These are phyloP conservation scores for Backusella macrospora DNA, from an alignment of 192 early-diverging fungal species.

Conservation along the genomic window DNA sequence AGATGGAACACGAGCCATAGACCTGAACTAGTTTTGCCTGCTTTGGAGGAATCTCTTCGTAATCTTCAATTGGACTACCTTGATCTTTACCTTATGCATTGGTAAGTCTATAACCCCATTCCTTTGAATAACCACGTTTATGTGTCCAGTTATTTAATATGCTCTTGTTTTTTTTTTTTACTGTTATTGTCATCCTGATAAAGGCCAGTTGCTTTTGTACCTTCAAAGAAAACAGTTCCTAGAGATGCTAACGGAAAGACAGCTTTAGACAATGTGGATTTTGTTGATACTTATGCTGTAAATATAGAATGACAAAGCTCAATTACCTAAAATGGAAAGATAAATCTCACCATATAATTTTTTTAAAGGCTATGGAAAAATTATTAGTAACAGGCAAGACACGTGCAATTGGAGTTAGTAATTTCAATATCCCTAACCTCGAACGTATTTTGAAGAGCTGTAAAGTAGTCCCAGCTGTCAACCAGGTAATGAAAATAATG, in stretches of 20 bases:
- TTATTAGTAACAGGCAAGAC: conserved; percentile 47
- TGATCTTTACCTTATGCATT: conserved; percentile 71
- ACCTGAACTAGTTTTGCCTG: conserved; percentile 62
- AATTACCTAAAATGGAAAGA: conserved; percentile 14
- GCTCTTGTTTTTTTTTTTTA: not conserved
- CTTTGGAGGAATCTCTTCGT: conserved; percentile 64
- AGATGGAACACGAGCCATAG: conserved; percentile 56
- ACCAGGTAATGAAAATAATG: conserved; percentile 38
- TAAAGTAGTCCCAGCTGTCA: conserved; percentile 63
- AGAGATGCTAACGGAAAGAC: conserved; percentile 37
- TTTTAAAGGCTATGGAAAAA: conserved; percentile 51
- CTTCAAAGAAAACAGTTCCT: conserved; percentile 26
- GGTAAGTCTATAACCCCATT: conserved; percentile 21
- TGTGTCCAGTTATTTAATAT: not conserved
- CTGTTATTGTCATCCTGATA: not conserved
- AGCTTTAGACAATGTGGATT: conserved; percentile 38
- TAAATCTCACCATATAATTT: not conserved
- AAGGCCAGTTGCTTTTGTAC: conserved; percentile 38
- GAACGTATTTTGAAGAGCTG: conserved; percentile 55
- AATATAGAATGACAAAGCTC: conserved; percentile 20
- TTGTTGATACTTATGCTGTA: conserved; percentile 55
- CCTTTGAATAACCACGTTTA: not conserved
- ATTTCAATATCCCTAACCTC: conserved; percentile 62
- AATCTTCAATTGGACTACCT: conserved; percentile 78
- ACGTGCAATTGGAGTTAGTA: conserved; percentile 71